Evolutionary conservation across 768 basidiomycete genomes (phyloP).

Genomic region (Lyophyllum decastes): DNA sequence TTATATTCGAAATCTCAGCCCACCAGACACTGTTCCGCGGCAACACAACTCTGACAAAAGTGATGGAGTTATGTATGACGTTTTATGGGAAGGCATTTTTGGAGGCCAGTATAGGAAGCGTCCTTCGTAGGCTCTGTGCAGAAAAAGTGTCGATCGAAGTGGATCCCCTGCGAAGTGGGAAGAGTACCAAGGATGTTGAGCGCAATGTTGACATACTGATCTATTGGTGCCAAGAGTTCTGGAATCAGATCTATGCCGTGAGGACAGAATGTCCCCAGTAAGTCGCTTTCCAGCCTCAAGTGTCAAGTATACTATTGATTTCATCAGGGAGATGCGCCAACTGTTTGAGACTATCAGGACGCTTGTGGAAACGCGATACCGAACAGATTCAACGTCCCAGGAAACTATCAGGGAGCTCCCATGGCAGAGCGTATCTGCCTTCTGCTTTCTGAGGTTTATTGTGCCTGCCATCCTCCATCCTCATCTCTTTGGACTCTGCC

Average conservation of each 20-base stretch:
- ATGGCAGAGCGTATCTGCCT: slow-evolving; percentile 85
- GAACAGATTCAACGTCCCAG: slow-evolving; percentile 37
- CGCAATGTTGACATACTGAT: slow-evolving; percentile 69
- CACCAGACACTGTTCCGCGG: slow-evolving; percentile 77
- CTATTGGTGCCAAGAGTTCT: slow-evolving; percentile 78
- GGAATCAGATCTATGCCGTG: slow-evolving; percentile 78
- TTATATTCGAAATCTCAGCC: slow-evolving; percentile 40
- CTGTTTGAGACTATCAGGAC: slow-evolving; percentile 71
- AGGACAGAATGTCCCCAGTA: slow-evolving; percentile 76
- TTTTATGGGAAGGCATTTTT: slow-evolving; percentile 81
- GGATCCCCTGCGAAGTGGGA: slow-evolving; percentile 70
- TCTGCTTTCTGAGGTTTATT: slow-evolving; percentile 87
- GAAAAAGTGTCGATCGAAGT: slow-evolving; percentile 83
- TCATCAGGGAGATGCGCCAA: slow-evolving; percentile 65
- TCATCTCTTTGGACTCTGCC: slow-evolving; percentile 76
- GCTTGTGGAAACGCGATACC: slow-evolving; percentile 70
- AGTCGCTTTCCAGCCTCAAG: slow-evolving; percentile 25
- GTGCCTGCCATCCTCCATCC: slow-evolving; percentile 90
- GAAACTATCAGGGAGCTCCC: slow-evolving; percentile 58
- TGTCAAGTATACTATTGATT: background rate
- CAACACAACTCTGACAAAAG: slow-evolving; percentile 68
- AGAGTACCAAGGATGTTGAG: slow-evolving; percentile 61
- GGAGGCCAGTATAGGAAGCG: slow-evolving; percentile 73
- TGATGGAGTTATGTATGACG: slow-evolving; percentile 79
- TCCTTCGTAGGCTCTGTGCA: slow-evolving; percentile 67